Conservation (phyloP, 768 basidiomycete genomes). For the Lactifluus volemus region DNA sequence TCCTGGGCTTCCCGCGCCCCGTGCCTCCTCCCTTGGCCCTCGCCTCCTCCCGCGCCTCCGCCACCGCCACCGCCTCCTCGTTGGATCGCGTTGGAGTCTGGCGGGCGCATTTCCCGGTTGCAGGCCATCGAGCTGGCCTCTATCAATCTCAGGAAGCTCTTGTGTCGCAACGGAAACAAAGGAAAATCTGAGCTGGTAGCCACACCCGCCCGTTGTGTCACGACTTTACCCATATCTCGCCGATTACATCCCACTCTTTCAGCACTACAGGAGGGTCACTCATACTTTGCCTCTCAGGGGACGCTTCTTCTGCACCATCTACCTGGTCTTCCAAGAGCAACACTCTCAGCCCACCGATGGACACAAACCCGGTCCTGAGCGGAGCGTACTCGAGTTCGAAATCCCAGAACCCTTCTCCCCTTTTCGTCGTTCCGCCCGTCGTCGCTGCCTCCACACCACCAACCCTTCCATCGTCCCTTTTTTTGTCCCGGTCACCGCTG, state of each 20-base stretch:
- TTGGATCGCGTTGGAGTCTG: conserved; percentile 32
- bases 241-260: conserved; percentile 65
- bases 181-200: conserved; percentile 33
- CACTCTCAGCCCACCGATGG: conserved; percentile 64
- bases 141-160: conserved; percentile 20
- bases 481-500: conserved; percentile 6
- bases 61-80: no score
- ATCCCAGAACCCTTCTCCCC: conserved; percentile 32
- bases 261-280: conserved; percentile 31
- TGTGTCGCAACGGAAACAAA: conserved; percentile 25
- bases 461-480: conserved; percentile 18
- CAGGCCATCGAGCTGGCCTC: conserved; percentile 31
- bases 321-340: conserved; percentile 51
- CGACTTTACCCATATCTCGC: conserved; percentile 55
- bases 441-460: no score
- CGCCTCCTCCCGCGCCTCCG: no score
- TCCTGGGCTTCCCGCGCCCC: no score
- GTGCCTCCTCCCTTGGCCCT: no score
- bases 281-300: conserved; percentile 16
- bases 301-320: conserved; percentile 27
- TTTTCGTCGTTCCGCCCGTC: not conserved
- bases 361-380: conserved; percentile 47
- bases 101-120: conserved; percentile 27
- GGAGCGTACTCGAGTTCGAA: conserved; percentile 61
- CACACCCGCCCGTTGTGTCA: conserved; percentile 1